Percentiles rank a stretch among this genome's conserved stretches.
Conservation (phyloP, 192 early-diverging fungal species). For the Phycomyces nitens region DNA sequence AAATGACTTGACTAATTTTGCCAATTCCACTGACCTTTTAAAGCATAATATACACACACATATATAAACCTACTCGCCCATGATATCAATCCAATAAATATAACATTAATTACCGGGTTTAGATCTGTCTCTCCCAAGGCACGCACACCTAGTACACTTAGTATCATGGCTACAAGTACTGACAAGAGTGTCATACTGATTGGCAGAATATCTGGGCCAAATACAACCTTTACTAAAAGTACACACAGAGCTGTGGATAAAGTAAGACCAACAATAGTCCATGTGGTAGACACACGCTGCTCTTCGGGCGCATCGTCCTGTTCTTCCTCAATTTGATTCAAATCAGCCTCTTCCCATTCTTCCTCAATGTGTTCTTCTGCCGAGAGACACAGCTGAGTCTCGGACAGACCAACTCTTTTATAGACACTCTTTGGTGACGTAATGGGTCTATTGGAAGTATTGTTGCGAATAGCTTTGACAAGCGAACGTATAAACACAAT, state of each 20-base stretch:
- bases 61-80: too few relatives aligned
- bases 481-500: slow-evolving; percentile 41
- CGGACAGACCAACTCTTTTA: background rate
- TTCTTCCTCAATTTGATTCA: slow-evolving; percentile 12
- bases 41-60: too few relatives aligned
- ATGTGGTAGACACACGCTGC: slow-evolving; percentile 58
- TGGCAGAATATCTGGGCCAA: slow-evolving; percentile 55
- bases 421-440: background rate
- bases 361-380: slow-evolving; percentile 19
- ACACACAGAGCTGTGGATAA: slow-evolving; percentile 60
- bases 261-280: slow-evolving; percentile 63
- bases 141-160: slow-evolving; percentile 79
- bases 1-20: slow-evolving; percentile 81
- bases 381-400: background rate
- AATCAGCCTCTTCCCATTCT: slow-evolving; percentile 31
- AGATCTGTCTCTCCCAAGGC: slow-evolving; percentile 80
- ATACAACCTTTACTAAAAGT: slow-evolving; percentile 58
- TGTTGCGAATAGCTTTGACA: slow-evolving; percentile 36
- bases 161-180: slow-evolving; percentile 65
- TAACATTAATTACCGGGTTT: slow-evolving; percentile 56
- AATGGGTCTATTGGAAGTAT: background rate
- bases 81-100: too few relatives aligned
- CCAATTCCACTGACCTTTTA: slow-evolving; percentile 64
- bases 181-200: slow-evolving; percentile 65
- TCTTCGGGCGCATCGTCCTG: slow-evolving; percentile 45